Percentiles rank a stretch among this genome's conserved stretches.
Conservation (phyloP, 2,329 filamentous ascomycete genomes). For the Sclerotinia subarctica region DNA sequence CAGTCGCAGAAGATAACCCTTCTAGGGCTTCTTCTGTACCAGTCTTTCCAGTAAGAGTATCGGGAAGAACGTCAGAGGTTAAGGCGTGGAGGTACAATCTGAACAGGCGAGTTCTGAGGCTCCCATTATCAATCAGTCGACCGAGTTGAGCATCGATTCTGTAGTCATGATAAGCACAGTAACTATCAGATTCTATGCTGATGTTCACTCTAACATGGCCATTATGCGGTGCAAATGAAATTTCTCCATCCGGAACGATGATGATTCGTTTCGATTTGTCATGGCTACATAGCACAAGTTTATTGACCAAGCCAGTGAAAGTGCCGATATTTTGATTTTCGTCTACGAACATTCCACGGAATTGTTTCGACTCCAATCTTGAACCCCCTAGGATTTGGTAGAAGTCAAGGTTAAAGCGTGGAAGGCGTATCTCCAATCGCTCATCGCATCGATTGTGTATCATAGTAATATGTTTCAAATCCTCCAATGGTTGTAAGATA, state of each 20-base stretch:
- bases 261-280: constrained; percentile 43
- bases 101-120: constrained; percentile 50
- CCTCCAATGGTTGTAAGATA: constrained; percentile 42
- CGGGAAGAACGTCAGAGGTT: constrained; percentile 48
- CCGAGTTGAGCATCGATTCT: constrained; percentile 49
- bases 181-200: constrained; percentile 1
- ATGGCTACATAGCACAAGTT: constrained; percentile 45
- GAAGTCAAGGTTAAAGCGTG: constrained; percentile 50
- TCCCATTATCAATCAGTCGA: constrained; percentile 49
- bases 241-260: constrained; percentile 11
- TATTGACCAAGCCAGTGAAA: constrained; percentile 48
- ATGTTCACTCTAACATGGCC: constrained; percentile 43
- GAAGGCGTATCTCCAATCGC: constrained; percentile 44
- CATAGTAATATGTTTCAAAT: constrained; percentile 39
- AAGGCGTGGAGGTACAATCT: constrained; percentile 52
- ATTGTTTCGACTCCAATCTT: constrained; percentile 47
- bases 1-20: constrained; percentile 48
- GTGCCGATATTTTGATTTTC: constrained; percentile 46
- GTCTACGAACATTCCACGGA: constrained; percentile 50
- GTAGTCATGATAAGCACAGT: constrained; percentile 44
- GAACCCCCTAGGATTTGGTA: constrained; percentile 34
- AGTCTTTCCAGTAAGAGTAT: constrained; percentile 25
- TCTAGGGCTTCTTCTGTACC: constrained; percentile 40
- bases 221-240: constrained; percentile 21
- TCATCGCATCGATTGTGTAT: constrained; percentile 26